A percentile compares a stretch with the other conserved stretches of the same genome.
Conservation (phyloP, 2,329 filamentous ascomycete genomes). For the Aspergillus fijiensis region DNA sequence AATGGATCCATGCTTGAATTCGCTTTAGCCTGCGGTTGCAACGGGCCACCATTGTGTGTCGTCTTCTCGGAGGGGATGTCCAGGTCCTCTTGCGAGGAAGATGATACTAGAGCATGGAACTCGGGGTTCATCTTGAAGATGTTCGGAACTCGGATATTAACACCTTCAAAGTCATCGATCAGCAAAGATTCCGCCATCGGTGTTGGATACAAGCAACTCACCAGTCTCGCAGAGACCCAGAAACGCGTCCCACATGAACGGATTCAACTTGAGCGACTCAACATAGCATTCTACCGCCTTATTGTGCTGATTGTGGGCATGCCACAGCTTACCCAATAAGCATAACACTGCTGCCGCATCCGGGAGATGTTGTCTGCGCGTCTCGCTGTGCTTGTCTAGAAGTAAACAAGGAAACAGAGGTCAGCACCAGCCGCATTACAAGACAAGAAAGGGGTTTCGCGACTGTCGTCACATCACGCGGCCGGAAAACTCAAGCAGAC, state of each 20-base stretch:
- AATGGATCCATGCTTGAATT: slow-evolving; percentile 47
- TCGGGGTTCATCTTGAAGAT: slow-evolving; percentile 77
- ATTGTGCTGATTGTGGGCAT: slow-evolving; percentile 73
- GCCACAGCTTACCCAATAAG: slow-evolving; percentile 82
- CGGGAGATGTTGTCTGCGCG: slow-evolving; percentile 69
- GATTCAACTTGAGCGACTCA: slow-evolving; percentile 82
- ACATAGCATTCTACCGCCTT: slow-evolving; percentile 85
- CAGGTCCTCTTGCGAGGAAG: slow-evolving; percentile 33
- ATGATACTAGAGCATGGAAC: slow-evolving; percentile 53
- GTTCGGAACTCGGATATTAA: slow-evolving; percentile 76
- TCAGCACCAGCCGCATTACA: slow-evolving; percentile 5
- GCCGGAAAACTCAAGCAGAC: slow-evolving; percentile 20
- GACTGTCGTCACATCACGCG: background rate
- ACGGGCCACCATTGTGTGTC: slow-evolving; percentile 29
- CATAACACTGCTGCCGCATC: slow-evolving; percentile 83
- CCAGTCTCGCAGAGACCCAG: slow-evolving; percentile 79
- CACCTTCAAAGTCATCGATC: slow-evolving; percentile 54
- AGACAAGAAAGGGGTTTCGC: background rate
- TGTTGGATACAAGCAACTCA: slow-evolving; percentile 25
- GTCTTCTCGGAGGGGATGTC: slow-evolving; percentile 34
- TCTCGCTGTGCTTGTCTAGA: slow-evolving; percentile 70
- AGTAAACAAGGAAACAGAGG: background rate
- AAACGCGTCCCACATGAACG: slow-evolving; percentile 98
- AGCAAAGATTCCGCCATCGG: background rate
- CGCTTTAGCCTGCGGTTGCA: slow-evolving; percentile 39